Conservation (phyloP, 2,329 filamentous ascomycete genomes). For the Botrytis paeoniae region DNA sequence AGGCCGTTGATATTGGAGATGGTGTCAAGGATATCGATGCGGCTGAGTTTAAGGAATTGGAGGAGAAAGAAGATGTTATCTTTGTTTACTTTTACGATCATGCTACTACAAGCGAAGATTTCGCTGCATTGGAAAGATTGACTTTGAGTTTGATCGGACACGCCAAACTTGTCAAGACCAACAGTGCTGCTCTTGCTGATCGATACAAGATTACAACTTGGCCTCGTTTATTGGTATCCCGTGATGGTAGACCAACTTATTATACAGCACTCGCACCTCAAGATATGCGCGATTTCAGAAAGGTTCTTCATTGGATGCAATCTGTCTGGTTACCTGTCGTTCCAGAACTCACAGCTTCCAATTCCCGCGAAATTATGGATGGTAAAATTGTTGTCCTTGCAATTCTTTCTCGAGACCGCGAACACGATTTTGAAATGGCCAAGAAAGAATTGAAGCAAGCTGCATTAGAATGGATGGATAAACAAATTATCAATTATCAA, state of each 20-base stretch:
- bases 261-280: constrained; percentile 83
- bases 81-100: constrained; percentile 98
- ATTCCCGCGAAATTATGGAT: constrained; percentile 92
- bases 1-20: constrained; percentile 72
- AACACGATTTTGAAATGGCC: constrained; percentile 73
- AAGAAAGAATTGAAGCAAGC: constrained; percentile 93
- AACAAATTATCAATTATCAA: constrained; percentile 87
- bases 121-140: constrained; percentile 79
- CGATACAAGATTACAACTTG: constrained; percentile 95
- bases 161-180: constrained; percentile 88
- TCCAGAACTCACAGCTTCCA: constrained; percentile 85
- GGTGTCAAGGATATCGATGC: constrained; percentile 81
- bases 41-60: constrained; percentile 72
- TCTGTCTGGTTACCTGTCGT: constrained; percentile 95
- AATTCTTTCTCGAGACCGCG: constrained; percentile 75
- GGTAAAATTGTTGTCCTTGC: constrained; percentile 92
- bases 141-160: constrained; percentile 86
- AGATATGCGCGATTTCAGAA: constrained; percentile 85
- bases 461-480: constrained; percentile 96
- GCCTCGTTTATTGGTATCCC: constrained; percentile 86
- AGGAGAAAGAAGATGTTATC: constrained; percentile 91
- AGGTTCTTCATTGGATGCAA: constrained; percentile 89
- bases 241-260: constrained; percentile 86
- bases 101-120: constrained; percentile 89
- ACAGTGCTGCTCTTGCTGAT: constrained; percentile 69